Evolutionary conservation across 306 rosid species (phyloP), one percentile per base, ranked within the genome.

Genomic region (Prunus mira): DNA sequence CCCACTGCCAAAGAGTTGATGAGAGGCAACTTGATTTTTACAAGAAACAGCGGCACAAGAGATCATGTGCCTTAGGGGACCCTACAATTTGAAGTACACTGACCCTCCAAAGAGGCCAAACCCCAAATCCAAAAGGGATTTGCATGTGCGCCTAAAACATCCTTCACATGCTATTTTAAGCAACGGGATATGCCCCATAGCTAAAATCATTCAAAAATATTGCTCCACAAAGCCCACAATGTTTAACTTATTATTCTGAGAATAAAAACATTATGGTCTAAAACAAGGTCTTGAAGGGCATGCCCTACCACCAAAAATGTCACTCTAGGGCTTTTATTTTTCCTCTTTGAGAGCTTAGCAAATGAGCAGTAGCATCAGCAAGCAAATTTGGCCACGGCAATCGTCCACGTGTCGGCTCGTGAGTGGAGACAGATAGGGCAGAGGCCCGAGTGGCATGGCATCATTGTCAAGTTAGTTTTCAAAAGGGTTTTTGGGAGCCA

Each of bases 51-150:
- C 34, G 46, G 67, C 74, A 71, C 46, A 49, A 38, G 43, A 38
- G 43, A 38, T 76, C 86, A 90, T 88, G 92, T 88, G 88, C 74
- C 28, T 80, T 0, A 18, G 47, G 74, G 90, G 91, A 85, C 78
- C 93, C 96, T 85, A 83, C 91, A 88, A 65, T 66, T 78, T 83
- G 63, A 74, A 85, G 87, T 84, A 85, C 90, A 81, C 82, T 76
- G 72, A 80, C 79, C 80, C 79, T 75, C 54, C 43, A 69, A 69
- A 20, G 3, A 45, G 47, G 54, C 49, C 72, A 63, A 14, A 52
- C 75, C 52, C 75, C 82, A 25, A 61, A 65, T 54, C 54, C 30
- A 52, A 52, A 79, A 60, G 76, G 87, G 83, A 15, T 46, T 18
- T 82, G 90, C 91, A 91, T 91, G 93, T 91, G 96, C 85, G 66